Evolutionary conservation across 2,329 filamentous ascomycete species (phyloP).

Genomic region (Penicillium sp.): DNA sequence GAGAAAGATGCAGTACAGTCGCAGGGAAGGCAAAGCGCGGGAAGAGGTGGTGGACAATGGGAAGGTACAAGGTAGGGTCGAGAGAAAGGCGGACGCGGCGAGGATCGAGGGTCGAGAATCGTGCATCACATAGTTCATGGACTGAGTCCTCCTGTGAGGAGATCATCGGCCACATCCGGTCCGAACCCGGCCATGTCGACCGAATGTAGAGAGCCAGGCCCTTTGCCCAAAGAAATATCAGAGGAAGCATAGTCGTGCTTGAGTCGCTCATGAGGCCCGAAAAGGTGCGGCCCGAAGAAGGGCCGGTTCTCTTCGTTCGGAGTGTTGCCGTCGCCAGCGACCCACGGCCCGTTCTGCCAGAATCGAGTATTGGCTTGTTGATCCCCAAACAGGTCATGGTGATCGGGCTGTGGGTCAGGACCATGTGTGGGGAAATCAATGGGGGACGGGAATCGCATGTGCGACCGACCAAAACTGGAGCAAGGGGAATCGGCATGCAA

Average conservation of each 20-base stretch:
- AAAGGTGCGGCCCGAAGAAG: constrained; percentile 47
- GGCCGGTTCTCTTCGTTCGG: constrained; percentile 48
- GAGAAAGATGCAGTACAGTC: constrained; percentile 39
- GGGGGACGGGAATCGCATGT: constrained; percentile 48
- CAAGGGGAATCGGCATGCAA: constrained; percentile 48
- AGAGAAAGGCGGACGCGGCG: neutral
- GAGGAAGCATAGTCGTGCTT: constrained; percentile 51
- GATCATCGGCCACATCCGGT: constrained; percentile 44
- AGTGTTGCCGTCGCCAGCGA: constrained; percentile 47
- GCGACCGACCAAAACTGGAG: constrained; percentile 48
- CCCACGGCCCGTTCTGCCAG: constrained; percentile 50
- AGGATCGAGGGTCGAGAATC: constrained; percentile 11
- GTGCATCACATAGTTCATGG: constrained; percentile 33
- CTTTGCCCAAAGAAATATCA: constrained; percentile 48
- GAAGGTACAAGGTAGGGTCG: constrained; percentile 1
- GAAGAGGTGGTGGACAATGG: constrained; percentile 13
- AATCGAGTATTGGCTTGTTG: constrained; percentile 51
- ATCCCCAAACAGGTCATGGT: constrained; percentile 50
- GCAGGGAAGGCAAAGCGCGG: constrained; percentile 33
- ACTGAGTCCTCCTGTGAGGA: constrained; percentile 42
- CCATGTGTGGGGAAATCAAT: constrained; percentile 46
- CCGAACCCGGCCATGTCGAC: constrained; percentile 52
- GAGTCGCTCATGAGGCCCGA: constrained; percentile 46
- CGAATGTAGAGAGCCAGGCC: constrained; percentile 49
- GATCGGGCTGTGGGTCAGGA: constrained; percentile 43